Conservation (phyloP, 345 rosid species). For the Eucalyptus caleyi region DNA sequence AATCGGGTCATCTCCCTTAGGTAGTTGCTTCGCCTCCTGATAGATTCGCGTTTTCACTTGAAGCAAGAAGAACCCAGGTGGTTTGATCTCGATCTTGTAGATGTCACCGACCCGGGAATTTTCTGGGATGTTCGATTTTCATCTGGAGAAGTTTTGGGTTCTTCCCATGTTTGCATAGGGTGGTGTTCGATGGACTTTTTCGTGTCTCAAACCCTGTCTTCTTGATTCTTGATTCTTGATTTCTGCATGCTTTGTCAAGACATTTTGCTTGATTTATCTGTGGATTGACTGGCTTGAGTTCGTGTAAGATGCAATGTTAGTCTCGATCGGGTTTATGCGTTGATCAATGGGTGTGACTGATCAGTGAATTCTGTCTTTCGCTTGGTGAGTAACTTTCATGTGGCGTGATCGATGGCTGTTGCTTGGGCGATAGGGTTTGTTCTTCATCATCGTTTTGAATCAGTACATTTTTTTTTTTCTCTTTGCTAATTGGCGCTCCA, state of each 20-base stretch:
- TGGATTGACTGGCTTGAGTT: background rate
- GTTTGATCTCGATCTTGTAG: background rate
- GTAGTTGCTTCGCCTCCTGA: background rate
- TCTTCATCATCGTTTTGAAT: background rate
- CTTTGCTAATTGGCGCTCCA: background rate
- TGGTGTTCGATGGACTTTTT: background rate
- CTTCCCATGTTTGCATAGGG: background rate
- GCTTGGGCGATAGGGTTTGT: background rate
- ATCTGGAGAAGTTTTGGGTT: background rate
- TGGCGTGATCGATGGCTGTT: background rate
- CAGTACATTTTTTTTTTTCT: background rate
- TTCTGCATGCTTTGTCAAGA: background rate
- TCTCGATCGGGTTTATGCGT: background rate
- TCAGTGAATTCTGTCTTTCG: background rate
- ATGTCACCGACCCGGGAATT: background rate
- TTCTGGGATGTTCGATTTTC: background rate
- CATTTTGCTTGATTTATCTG: background rate
- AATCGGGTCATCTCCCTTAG: background rate
- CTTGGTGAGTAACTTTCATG: background rate
- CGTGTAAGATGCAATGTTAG: background rate
- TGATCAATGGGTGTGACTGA: background rate
- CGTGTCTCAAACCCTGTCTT: background rate
- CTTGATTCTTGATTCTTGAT: background rate
- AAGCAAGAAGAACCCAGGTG: background rate
- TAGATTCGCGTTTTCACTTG: background rate